These are phyloP conservation scores for Crucihimalaya himalaica DNA, from an alignment of 345 rosid genomes.

Conservation along the genomic window DNA sequence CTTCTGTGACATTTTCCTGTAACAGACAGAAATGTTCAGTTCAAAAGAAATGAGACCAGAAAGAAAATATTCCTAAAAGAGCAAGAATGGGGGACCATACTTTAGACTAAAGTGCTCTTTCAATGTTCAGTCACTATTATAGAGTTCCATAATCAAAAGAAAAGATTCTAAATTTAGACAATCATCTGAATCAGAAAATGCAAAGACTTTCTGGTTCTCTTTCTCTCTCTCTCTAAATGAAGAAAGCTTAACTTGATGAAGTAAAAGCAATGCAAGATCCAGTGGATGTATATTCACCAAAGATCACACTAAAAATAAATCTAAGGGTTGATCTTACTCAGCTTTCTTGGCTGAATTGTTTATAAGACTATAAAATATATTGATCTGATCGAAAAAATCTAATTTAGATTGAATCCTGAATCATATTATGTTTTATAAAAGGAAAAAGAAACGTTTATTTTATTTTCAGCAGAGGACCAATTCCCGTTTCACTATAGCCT, in stretches of 20 bases:
- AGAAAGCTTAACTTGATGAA: not conserved
- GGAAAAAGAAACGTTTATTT: not conserved
- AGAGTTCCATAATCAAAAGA: slow-evolving; percentile 30
- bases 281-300: slow-evolving; percentile 5
- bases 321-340: slow-evolving; percentile 4
- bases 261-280: slow-evolving; percentile 29
- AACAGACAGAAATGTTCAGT: slow-evolving; percentile 40
- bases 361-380: not conserved
- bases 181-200: slow-evolving; percentile 20
- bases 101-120: slow-evolving; percentile 41
- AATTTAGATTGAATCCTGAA: slow-evolving; percentile 16
- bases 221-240: slow-evolving; percentile 15
- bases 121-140: slow-evolving; percentile 46
- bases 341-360: not conserved
- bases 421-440: not conserved
- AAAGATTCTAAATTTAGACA: slow-evolving; percentile 26
- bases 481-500: not conserved
- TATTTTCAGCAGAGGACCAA: slow-evolving; percentile 9
- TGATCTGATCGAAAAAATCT: slow-evolving; percentile 28
- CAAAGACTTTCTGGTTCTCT: slow-evolving; percentile 17
- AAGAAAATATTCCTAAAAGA: slow-evolving; percentile 41
- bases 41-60: slow-evolving; percentile 37
- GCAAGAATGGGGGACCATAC: slow-evolving; percentile 58
- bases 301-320: slow-evolving; percentile 9
- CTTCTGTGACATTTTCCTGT: slow-evolving; percentile 58